Evolutionary conservation across 176 grass and related monocot genomes (phyloP).

Genomic region (Musa beccarii): DNA sequence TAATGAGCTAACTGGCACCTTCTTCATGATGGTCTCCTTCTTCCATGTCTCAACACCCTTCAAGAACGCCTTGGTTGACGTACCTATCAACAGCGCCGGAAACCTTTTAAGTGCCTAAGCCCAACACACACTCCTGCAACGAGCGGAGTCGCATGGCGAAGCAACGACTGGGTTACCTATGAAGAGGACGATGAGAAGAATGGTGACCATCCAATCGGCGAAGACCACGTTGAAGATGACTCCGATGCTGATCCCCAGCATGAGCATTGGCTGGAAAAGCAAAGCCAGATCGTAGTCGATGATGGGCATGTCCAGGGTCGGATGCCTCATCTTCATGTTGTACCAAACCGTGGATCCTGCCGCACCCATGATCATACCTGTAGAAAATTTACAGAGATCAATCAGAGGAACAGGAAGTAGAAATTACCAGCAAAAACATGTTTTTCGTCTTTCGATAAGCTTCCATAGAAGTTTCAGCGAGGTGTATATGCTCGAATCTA

Average conservation of each 20-base stretch:
- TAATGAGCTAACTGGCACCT: constrained; percentile 25
- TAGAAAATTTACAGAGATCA: neutral
- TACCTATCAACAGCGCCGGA: constrained; percentile 28
- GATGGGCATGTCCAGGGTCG: constrained; percentile 66
- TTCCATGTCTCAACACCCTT: constrained; percentile 94
- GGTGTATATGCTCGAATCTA: neutral
- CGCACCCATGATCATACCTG: constrained; percentile 81
- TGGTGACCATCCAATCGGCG: constrained; percentile 81
- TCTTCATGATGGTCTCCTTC: constrained; percentile 62
- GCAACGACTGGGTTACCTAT: constrained; percentile 33
- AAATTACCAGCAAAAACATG: neutral
- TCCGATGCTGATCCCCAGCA: constrained; percentile 93
- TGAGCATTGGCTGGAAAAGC: constrained; percentile 90
- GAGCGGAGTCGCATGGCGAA: neutral
- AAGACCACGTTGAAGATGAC: constrained; percentile 84
- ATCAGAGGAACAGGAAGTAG: neutral
- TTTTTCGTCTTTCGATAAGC: neutral
- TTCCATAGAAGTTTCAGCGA: neutral
- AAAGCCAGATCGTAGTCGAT: constrained; percentile 84
- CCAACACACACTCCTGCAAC: neutral
- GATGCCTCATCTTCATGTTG: constrained; percentile 82
- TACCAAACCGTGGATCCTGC: constrained; percentile 77
- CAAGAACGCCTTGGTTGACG: constrained; percentile 83
- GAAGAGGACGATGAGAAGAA: constrained; percentile 79
- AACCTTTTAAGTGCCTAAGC: neutral